Conservation (phyloP, 176 grass and related monocot genomes). For the bread wheat (Triticum aestivum) region IWGSC_CS_RefSeq_v2.1 NC_057801.1:78166188-78166687, state of each 20-base stretch:
- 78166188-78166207: slow-evolving; percentile 69
- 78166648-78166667: no score
- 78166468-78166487: background rate
- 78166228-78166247: slow-evolving; percentile 69
- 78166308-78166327: background rate
- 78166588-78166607: no score
- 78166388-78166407: slow-evolving; percentile 79
- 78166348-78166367: slow-evolving; percentile 82
- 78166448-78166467: background rate
- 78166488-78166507: background rate
- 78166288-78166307: background rate
- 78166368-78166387: slow-evolving; percentile 79
- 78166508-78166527: background rate
- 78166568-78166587: no score
- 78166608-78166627: no score
- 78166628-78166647: no score
- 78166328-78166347: slow-evolving; percentile 7
- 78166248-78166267: background rate
- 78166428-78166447: slow-evolving; percentile 34
- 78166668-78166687: no score
- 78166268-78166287: background rate
- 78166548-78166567: no score
- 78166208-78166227: slow-evolving; percentile 6
- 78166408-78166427: slow-evolving; percentile 84
- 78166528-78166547: no score